phyloP scores from a whole-genome alignment of 106 monocot genomes.

The Acorus gramineus region DNA sequence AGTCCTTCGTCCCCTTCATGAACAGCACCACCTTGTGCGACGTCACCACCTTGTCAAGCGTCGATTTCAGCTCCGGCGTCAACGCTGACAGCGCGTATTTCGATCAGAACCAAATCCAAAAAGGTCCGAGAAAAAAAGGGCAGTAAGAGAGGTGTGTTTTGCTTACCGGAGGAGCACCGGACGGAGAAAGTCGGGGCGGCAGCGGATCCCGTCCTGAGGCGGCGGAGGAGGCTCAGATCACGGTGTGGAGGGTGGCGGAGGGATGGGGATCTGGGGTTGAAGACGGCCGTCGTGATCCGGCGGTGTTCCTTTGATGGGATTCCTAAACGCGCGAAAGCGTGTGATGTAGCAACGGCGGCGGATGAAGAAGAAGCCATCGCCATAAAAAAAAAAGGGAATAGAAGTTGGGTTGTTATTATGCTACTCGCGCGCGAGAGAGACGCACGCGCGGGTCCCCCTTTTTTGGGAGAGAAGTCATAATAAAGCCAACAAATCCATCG shows the following conservation, averaged over 20 bases:
- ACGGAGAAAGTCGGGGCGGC: neutral
- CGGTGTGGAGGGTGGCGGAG: neutral
- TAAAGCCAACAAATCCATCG: too few relatives aligned
- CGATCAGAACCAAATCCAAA: neutral
- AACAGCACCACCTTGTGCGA: slow-evolving; percentile 78
- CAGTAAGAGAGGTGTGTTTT: neutral
- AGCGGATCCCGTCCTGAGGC: neutral
- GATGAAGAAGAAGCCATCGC: too few relatives aligned
- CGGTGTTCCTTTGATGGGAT: too few relatives aligned
- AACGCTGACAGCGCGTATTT: slow-evolving; percentile 18
- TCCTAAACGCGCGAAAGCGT: too few relatives aligned
- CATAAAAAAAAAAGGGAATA: too few relatives aligned
- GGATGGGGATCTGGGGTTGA: neutral
- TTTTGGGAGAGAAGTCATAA: too few relatives aligned
- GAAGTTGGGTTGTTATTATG: too few relatives aligned
- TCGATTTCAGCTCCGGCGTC: slow-evolving; percentile 57
- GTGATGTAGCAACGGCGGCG: too few relatives aligned
- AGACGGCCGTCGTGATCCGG: too few relatives aligned
- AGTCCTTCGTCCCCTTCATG: slow-evolving; percentile 90
- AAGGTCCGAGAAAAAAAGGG: neutral
- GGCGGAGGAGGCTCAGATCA: neutral
- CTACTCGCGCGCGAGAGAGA: too few relatives aligned
- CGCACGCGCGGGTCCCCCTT: too few relatives aligned
- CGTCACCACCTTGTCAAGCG: slow-evolving; percentile 66
- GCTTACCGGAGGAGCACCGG: slow-evolving; percentile 38